Conservation (phyloP, 768 basidiomycete genomes). For the Clavulina sp. region DNA sequence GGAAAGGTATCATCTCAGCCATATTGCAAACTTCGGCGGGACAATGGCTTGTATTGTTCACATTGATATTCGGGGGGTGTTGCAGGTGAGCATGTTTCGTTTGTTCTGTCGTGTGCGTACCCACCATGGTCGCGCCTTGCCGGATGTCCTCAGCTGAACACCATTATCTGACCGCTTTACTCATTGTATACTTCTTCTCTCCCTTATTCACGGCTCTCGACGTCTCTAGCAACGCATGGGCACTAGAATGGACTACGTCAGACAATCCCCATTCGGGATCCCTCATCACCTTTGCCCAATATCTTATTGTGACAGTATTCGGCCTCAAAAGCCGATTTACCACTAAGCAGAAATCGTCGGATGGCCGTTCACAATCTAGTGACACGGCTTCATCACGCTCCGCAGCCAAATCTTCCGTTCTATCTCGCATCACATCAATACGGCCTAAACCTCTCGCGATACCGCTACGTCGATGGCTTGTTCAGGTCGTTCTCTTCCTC, state of each 20-base stretch:
- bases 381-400: neutral
- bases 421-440: conserved; percentile 8
- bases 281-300: conserved; percentile 78
- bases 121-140: conserved; percentile 10
- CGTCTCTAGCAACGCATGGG: conserved; percentile 49
- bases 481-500: conserved; percentile 73
- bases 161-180: too few relatives aligned
- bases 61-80: conserved; percentile 78
- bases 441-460: conserved; percentile 45
- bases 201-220: neutral
- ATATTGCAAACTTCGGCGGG: conserved; percentile 3
- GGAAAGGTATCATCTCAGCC: neutral
- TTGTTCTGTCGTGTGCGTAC: neutral
- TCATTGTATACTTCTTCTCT: conserved; percentile 9
- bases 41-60: conserved; percentile 47
- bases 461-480: conserved; percentile 51
- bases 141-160: too few relatives aligned
- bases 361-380: conserved; percentile 4
- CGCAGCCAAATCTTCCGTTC: conserved; percentile 10
- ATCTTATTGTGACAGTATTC: conserved; percentile 54
- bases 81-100: conserved; percentile 35
- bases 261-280: conserved; percentile 54
- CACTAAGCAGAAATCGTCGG: neutral
- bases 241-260: conserved; percentile 55
- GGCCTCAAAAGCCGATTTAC: conserved; percentile 19